phyloP scores from a whole-genome alignment of 2,329 filamentous ascomycete species.

The Alternaria tenuissima region DNA sequence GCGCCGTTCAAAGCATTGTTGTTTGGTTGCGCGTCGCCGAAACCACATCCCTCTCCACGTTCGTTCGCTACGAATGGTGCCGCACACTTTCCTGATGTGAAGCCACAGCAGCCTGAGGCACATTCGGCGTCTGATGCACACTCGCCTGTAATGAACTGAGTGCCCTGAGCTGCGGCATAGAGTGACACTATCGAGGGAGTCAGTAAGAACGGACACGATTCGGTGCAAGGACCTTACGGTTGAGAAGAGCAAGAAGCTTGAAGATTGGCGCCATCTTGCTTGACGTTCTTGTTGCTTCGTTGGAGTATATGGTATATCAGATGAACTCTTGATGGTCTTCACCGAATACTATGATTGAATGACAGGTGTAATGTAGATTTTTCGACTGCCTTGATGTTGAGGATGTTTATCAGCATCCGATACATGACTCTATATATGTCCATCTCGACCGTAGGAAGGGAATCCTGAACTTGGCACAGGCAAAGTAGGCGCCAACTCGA shows the following conservation, averaged over 20 bases:
- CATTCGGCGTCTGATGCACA: slow-evolving; percentile 41
- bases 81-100: slow-evolving; percentile 45
- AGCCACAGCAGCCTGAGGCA: slow-evolving; percentile 34
- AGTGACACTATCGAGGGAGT: slow-evolving; percentile 32
- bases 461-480: not conserved
- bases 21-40: slow-evolving; percentile 47
- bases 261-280: slow-evolving; percentile 38
- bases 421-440: slow-evolving; percentile 25
- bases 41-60: slow-evolving; percentile 48
- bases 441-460: not conserved
- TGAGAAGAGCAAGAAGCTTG: slow-evolving; percentile 36
- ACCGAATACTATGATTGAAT: slow-evolving; percentile 26
- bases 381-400: not conserved
- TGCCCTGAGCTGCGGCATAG: slow-evolving; percentile 36
- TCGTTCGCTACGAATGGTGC: slow-evolving; percentile 46
- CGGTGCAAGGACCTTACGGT: slow-evolving; percentile 21
- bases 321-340: slow-evolving; percentile 15
- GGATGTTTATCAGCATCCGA: slow-evolving; percentile 9
- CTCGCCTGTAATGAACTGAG: slow-evolving; percentile 42
- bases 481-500: slow-evolving; percentile 29
- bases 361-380: slow-evolving; percentile 1
- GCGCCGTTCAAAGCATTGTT: slow-evolving; percentile 36
- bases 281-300: not conserved
- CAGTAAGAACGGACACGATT: not conserved
- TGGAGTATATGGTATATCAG: not conserved